These are phyloP conservation scores for Solanum aculeatissimum DNA, from an alignment of 305 asterid genomes.

Conservation along the genomic window DNA sequence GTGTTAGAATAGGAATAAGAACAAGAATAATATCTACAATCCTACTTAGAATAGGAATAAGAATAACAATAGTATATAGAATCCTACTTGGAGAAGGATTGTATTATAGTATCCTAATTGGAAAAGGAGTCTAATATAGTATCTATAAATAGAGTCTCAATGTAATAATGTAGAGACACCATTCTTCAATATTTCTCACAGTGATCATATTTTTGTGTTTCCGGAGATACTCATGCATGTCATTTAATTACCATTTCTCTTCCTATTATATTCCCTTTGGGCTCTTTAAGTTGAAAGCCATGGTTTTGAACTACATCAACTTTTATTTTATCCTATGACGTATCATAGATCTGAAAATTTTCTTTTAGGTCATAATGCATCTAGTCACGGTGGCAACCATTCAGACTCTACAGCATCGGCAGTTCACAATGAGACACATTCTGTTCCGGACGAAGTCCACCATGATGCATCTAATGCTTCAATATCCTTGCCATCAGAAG, in stretches of 20 bases:
- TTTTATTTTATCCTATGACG: neutral
- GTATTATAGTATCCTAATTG: too few relatives aligned
- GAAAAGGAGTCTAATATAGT: too few relatives aligned
- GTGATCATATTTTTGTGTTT: neutral
- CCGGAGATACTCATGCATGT: neutral
- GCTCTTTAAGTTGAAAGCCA: neutral
- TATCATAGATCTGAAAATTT: neutral
- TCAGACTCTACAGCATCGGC: constrained; percentile 19
- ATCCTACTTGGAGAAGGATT: too few relatives aligned
- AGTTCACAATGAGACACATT: constrained; percentile 27
- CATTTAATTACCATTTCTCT: neutral
- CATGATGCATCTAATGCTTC: constrained; percentile 29
- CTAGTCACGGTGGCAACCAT: constrained; percentile 27
- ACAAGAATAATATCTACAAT: too few relatives aligned
- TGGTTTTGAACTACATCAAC: neutral
- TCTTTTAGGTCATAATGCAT: constrained; percentile 31
- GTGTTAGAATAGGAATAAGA: too few relatives aligned
- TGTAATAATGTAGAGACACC: too few relatives aligned
- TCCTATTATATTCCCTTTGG: neutral
- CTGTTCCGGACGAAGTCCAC: constrained; percentile 30
- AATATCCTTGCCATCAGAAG: constrained; percentile 18
- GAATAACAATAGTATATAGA: too few relatives aligned
- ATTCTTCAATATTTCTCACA: too few relatives aligned
- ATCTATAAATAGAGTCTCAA: too few relatives aligned
- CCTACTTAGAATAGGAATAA: too few relatives aligned